phyloP scores from a whole-genome alignment of 2,329 filamentous ascomycete species.

The Colletotrichum tropicicola region DNA sequence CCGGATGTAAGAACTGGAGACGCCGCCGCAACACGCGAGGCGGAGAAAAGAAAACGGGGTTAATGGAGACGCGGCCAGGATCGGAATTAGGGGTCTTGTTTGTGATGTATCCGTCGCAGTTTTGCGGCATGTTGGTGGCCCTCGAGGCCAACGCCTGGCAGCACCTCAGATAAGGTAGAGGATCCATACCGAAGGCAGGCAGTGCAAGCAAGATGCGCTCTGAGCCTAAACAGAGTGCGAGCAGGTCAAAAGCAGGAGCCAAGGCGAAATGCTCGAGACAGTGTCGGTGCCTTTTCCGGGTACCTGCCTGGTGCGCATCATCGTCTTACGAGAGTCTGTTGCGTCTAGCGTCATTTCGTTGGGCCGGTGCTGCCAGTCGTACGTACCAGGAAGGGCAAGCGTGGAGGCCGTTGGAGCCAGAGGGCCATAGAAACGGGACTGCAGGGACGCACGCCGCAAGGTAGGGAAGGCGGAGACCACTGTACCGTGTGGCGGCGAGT shows the following conservation, averaged over 20 bases:
- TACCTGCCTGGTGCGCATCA: slow-evolving; percentile 18
- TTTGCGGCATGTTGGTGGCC: not conserved
- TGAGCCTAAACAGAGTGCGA: slow-evolving; percentile 1
- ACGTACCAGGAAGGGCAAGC: not conserved
- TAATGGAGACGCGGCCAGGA: not conserved
- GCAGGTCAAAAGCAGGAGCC: too few species aligned
- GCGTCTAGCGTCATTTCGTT: slow-evolving; percentile 14
- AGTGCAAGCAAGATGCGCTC: slow-evolving; percentile 6
- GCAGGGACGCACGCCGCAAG: too few species aligned
- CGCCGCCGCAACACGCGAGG: not conserved
- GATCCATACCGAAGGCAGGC: not conserved
- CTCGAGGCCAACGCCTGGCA: not conserved
- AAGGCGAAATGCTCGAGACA: not conserved
- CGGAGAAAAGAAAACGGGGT: slow-evolving; percentile 9
- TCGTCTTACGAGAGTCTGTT: slow-evolving; percentile 25
- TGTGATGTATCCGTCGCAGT: too few species aligned
- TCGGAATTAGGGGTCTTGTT: slow-evolving; percentile 19
- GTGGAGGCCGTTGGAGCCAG: not conserved
- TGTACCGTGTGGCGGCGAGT: not conserved
- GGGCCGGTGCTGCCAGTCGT: slow-evolving; percentile 10
- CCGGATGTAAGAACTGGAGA: slow-evolving; percentile 3
- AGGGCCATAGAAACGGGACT: not conserved
- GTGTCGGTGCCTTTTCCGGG: not conserved
- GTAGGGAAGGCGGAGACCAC: not conserved
- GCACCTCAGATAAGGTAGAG: slow-evolving; percentile 15